Percentiles rank a stretch among this genome's conserved stretches.
These are phyloP conservation scores for Dichotomopilus funicola DNA, from an alignment of 2,329 filamentous ascomycete genomes.

Conservation along the genomic window DNA sequence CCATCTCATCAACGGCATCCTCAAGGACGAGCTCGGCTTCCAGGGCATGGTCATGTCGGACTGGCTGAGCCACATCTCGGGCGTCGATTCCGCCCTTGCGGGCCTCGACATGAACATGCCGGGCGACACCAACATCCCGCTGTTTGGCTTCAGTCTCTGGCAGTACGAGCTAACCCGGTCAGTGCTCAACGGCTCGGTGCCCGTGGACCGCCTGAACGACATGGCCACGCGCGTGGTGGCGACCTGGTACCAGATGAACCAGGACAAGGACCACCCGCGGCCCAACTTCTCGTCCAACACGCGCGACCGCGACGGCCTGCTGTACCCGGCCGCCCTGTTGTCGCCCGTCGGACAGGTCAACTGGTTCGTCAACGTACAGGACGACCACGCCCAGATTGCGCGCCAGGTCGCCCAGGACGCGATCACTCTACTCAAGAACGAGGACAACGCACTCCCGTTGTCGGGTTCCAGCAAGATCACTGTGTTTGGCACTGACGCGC, in stretches of 20 bases:
- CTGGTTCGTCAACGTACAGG: conserved; percentile 58
- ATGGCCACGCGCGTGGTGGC: conserved; percentile 51
- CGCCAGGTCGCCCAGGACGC: conserved; percentile 50
- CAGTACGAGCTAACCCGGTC: conserved; percentile 48
- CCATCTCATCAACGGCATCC: conserved; percentile 64
- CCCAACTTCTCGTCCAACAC: conserved; percentile 58
- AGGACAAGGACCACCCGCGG: conserved; percentile 50
- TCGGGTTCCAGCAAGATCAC: conserved; percentile 32
- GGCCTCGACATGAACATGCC: conserved; percentile 62
- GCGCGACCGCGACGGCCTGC: conserved; percentile 44
- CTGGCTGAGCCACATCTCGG: conserved; percentile 71
- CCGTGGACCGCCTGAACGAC: conserved; percentile 49
- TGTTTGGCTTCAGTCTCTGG: conserved; percentile 49
- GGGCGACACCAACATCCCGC: conserved; percentile 51
- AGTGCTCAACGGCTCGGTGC: conserved; percentile 51
- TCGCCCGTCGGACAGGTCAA: conserved; percentile 60
- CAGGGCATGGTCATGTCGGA: conserved; percentile 78
- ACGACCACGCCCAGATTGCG: conserved; percentile 43
- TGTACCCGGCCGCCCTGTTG: conserved; percentile 52
- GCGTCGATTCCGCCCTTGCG: conserved; percentile 65
- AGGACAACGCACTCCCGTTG: conserved; percentile 51
- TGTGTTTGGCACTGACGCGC: conserved; percentile 49
- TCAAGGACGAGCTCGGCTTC: conserved; percentile 76
- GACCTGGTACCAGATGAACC: conserved; percentile 54
- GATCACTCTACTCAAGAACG: conserved; percentile 57